Evolutionary conservation across 2,329 filamentous ascomycete species (phyloP).

Genomic region (Paraphaeosphaeria sporulosa): DNA sequence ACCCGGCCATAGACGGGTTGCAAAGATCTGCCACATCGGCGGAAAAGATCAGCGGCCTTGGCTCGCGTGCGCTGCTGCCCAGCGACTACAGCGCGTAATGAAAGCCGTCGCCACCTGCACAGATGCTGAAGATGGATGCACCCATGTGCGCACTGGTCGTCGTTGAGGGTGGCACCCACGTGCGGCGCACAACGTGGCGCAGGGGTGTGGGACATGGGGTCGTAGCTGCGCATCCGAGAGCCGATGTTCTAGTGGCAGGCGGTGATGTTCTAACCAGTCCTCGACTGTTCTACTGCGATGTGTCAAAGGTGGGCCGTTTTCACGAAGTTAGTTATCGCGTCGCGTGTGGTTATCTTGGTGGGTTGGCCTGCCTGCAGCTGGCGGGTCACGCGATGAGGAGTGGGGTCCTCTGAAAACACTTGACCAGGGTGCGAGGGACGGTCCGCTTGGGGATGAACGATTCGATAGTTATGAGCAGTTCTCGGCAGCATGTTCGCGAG

Average conservation of each 20-base stretch:
- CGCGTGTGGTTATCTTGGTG: neutral
- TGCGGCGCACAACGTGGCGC: conserved; percentile 1
- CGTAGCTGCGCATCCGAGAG: neutral
- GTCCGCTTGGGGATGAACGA: neutral
- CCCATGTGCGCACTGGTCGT: neutral
- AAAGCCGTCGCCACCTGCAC: neutral
- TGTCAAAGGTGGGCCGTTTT: neutral
- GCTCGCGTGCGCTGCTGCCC: neutral
- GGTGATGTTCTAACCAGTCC: neutral
- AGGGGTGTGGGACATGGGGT: neutral
- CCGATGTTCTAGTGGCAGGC: neutral
- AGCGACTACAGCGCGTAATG: neutral
- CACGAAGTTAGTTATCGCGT: neutral
- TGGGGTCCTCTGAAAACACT: neutral
- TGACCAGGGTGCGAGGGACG: neutral
- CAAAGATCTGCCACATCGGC: too few relatives aligned
- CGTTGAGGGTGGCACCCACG: neutral
- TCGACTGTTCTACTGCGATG: neutral
- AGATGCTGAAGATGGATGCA: too few relatives aligned
- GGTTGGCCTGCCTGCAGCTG: neutral
- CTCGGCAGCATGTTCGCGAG: neutral
- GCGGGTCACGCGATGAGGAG: neutral
- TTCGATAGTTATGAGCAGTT: neutral
- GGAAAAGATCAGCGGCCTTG: neutral
- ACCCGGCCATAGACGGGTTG: neutral